A percentile compares a stretch with the other conserved stretches of the same genome.
Evolutionary conservation across 768 basidiomycete species (phyloP).

Genomic region (Rhodocollybia butyracea): DNA sequence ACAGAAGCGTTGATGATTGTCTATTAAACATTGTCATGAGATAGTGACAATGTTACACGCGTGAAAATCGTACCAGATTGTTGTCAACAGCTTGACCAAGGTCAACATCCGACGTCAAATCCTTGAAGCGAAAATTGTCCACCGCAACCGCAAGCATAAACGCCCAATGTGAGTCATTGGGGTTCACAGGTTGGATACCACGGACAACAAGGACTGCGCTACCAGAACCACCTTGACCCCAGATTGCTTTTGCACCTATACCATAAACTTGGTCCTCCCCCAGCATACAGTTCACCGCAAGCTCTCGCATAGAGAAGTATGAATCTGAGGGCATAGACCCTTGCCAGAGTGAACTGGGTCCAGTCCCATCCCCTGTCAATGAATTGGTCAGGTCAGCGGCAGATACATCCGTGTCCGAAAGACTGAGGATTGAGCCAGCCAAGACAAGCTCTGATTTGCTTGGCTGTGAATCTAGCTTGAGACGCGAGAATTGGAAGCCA

Average conservation of each 20-base stretch:
- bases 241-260: not conserved
- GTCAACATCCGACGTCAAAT: not conserved
- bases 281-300: not conserved
- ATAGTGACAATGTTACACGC: too few species aligned
- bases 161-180: not conserved
- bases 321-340: not conserved
- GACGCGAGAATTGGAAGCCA: not conserved
- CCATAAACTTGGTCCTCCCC: not conserved
- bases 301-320: not conserved
- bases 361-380: not conserved
- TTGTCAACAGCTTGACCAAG: not conserved
- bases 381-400: not conserved
- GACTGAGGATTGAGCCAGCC: not conserved
- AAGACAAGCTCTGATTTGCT: not conserved
- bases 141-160: not conserved
- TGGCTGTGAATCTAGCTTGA: not conserved
- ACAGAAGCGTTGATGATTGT: not conserved
- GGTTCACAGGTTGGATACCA: not conserved
- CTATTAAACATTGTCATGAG: not conserved
- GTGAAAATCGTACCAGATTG: not conserved
- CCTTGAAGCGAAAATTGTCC: not conserved
- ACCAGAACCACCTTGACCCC: not conserved
- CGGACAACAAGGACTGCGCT: not conserved
- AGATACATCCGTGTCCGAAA: not conserved
- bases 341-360: not conserved